Conservation (phyloP, 2,329 filamentous ascomycete genomes). For the Plenodomus tracheiphilus region DNA sequence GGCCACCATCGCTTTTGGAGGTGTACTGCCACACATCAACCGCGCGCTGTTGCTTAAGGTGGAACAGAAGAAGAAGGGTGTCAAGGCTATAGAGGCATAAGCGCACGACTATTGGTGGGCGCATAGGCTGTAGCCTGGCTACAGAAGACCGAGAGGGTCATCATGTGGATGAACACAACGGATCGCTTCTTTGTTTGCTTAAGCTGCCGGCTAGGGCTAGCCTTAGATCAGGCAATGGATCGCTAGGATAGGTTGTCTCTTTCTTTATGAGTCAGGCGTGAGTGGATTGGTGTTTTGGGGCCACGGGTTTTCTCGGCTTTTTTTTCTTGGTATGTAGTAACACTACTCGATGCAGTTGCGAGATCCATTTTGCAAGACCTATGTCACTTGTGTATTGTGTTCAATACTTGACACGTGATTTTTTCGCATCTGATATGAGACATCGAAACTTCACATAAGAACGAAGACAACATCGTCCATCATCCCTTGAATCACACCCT, state of each 20-base stretch:
- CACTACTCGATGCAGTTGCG: conserved; percentile 8
- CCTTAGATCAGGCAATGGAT: neutral
- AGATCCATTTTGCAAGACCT: neutral
- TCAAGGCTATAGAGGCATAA: conserved; percentile 52
- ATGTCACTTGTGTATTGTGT: too few species aligned
- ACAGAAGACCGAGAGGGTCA: conserved; percentile 1
- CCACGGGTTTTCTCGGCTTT: conserved; percentile 14
- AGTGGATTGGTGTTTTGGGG: conserved; percentile 28
- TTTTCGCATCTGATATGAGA: neutral
- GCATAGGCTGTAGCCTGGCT: neutral
- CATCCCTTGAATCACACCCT: too few species aligned
- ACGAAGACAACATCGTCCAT: too few species aligned
- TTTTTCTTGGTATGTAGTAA: conserved; percentile 32
- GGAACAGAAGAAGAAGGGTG: conserved; percentile 97
- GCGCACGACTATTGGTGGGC: neutral
- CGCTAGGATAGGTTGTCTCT: conserved; percentile 23
- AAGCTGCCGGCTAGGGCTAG: conserved; percentile 7
- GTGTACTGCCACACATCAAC: conserved; percentile 99
- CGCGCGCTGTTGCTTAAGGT: conserved; percentile 93
- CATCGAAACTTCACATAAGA: too few species aligned
- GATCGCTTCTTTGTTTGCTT: conserved; percentile 19
- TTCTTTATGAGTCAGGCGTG: conserved; percentile 28
- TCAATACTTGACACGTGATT: too few species aligned
- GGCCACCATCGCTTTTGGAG: conserved; percentile 96
- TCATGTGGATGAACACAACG: conserved; percentile 11